Conservation (phyloP, 2,329 filamentous ascomycete genomes). For the Teratosphaeriaceae sp. region DNA sequence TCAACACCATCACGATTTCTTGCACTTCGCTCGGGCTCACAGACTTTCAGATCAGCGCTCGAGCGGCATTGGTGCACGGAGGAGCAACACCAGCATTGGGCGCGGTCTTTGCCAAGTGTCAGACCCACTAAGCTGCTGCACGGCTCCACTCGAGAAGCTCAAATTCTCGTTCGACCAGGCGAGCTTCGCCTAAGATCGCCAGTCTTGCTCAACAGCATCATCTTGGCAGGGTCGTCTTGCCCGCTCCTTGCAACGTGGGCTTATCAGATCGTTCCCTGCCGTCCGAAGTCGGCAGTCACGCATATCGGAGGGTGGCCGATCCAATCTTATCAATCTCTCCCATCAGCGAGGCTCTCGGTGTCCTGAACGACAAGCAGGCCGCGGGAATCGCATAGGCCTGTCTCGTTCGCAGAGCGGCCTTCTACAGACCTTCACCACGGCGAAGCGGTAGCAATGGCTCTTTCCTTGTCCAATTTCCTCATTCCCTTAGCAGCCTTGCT, state of each 20-base stretch:
- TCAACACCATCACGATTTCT: too few species aligned
- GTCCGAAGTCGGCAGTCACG: constrained; percentile 9
- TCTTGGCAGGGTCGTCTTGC: neutral
- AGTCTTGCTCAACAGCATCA: neutral
- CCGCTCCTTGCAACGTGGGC: constrained; percentile 3
- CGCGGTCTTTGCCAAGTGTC: neutral
- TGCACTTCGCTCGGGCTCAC: too few species aligned
- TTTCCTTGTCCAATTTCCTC: constrained; percentile 39
- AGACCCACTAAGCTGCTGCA: neutral
- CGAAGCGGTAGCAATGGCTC: constrained; percentile 31
- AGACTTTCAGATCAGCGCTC: too few species aligned
- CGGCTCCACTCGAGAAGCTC: neutral
- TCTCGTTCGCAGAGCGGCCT: neutral
- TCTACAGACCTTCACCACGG: constrained; percentile 3
- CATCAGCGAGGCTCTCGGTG: neutral
- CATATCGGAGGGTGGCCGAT: neutral
- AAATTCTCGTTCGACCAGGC: neutral
- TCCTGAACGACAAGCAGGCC: neutral
- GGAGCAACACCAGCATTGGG: too few species aligned
- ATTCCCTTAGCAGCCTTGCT: constrained; percentile 28
- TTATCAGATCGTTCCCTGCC: constrained; percentile 12
- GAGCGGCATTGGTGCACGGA: too few species aligned
- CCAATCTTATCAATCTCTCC: constrained; percentile 7
- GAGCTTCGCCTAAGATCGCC: neutral
- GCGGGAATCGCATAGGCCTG: too few species aligned